These are phyloP conservation scores for Cenchrus purpureus DNA, from an alignment of 176 grass and related monocot species.

Conservation along the genomic window DNA sequence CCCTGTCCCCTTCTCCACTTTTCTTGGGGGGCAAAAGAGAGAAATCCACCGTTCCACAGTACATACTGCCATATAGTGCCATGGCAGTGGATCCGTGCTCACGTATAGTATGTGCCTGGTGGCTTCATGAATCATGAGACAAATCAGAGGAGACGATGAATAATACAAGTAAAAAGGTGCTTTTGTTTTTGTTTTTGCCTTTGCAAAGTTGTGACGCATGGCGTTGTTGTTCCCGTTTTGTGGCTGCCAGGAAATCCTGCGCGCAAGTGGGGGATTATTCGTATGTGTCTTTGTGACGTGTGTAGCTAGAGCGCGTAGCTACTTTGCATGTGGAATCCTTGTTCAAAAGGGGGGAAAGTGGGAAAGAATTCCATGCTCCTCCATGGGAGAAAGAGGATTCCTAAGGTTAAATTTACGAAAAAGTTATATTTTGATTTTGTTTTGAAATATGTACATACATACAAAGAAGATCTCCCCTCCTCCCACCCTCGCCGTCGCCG, in stretches of 20 bases:
- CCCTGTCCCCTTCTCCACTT: background rate
- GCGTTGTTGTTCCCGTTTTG: slow-evolving; percentile 25
- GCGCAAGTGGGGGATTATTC: slow-evolving; percentile 5
- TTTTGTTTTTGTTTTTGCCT: background rate
- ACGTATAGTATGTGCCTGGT: too few species aligned
- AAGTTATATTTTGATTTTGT: background rate
- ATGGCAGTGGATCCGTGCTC: background rate
- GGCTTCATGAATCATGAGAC: too few species aligned
- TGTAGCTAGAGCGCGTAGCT: background rate
- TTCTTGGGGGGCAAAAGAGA: slow-evolving; percentile 2
- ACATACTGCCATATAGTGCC: background rate
- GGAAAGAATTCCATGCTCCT: background rate
- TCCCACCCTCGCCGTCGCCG: too few species aligned
- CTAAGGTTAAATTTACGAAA: background rate
- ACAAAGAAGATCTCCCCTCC: background rate
- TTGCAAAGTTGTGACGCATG: slow-evolving; percentile 24
- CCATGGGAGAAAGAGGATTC: background rate
- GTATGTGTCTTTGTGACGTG: background rate
- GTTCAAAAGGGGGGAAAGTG: background rate
- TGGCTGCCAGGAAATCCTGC: slow-evolving; percentile 3
- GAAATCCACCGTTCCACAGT: background rate
- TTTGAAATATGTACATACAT: background rate
- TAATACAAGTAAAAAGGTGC: background rate
- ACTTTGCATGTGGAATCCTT: background rate
- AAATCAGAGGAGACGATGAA: background rate